These are phyloP conservation scores for Ogataea saltuana DNA, from an alignment of 805 yeast species.

Conservation along the genomic window DNA sequence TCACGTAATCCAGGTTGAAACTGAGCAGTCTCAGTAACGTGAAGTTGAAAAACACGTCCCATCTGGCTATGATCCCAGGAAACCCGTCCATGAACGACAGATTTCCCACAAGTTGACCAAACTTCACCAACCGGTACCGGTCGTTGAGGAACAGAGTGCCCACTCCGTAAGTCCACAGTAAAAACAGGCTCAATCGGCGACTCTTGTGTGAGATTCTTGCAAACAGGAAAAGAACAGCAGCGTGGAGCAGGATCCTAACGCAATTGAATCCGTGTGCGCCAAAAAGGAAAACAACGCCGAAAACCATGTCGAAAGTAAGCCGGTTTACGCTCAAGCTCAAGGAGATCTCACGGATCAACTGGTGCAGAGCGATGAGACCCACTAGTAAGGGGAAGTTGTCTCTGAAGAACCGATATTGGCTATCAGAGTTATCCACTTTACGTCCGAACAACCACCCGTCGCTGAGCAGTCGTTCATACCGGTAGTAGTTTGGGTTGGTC, in stretches of 20 bases:
- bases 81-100: constrained; percentile 58
- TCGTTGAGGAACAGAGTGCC: constrained; percentile 78
- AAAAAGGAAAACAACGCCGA: constrained; percentile 67
- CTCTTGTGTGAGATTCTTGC: constrained; percentile 40
- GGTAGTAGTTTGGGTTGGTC: constrained; percentile 69
- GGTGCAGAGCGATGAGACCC: constrained; percentile 58
- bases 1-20: constrained; percentile 74
- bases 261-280: constrained; percentile 81
- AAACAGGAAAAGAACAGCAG: constrained; percentile 52
- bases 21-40: constrained; percentile 82
- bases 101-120: constrained; percentile 46
- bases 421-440: constrained; percentile 89
- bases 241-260: constrained; percentile 59
- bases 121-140: constrained; percentile 52
- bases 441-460: constrained; percentile 91
- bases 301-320: constrained; percentile 65
- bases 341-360: constrained; percentile 45
- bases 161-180: constrained; percentile 81
- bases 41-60: constrained; percentile 97
- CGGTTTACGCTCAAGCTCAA: constrained; percentile 38
- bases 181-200: constrained; percentile 40
- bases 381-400: constrained; percentile 68
- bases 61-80: constrained; percentile 77
- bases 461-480: constrained; percentile 59
- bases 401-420: constrained; percentile 85